Conservation (phyloP, 441 rosid genomes). For the Metrosideros polymorpha region DNA sequence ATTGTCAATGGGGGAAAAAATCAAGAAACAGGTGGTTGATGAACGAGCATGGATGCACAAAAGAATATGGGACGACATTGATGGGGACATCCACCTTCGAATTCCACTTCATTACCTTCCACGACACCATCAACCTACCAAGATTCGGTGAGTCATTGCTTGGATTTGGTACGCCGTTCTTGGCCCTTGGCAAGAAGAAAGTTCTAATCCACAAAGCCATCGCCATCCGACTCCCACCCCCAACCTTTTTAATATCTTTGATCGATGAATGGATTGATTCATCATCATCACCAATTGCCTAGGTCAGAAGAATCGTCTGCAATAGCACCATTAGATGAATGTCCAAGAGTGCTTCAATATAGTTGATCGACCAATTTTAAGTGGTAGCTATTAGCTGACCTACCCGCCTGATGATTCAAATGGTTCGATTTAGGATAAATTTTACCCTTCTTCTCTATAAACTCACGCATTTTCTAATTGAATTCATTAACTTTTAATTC, state of each 20-base stretch:
- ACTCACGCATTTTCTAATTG: no score
- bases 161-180: background rate
- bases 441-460: background rate
- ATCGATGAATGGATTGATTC: background rate
- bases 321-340: background rate
- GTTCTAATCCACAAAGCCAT: background rate
- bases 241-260: background rate
- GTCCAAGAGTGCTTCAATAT: background rate
- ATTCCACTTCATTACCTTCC: background rate
- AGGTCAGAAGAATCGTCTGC: background rate
- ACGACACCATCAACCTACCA: background rate
- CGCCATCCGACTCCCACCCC: background rate
- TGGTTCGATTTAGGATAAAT: background rate
- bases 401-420: fast-evolving
- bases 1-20: background rate
- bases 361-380: background rate
- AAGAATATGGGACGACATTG: background rate
- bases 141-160: background rate
- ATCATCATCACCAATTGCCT: background rate
- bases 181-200: background rate
- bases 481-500: no score
- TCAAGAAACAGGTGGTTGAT: background rate
- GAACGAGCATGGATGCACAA: background rate
- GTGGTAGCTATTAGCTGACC: background rate
- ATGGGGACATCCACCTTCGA: background rate